Base-by-base conservation (phyloP, 2,329 filamentous ascomycete genomes). In the Didymella lethalis region DNA sequence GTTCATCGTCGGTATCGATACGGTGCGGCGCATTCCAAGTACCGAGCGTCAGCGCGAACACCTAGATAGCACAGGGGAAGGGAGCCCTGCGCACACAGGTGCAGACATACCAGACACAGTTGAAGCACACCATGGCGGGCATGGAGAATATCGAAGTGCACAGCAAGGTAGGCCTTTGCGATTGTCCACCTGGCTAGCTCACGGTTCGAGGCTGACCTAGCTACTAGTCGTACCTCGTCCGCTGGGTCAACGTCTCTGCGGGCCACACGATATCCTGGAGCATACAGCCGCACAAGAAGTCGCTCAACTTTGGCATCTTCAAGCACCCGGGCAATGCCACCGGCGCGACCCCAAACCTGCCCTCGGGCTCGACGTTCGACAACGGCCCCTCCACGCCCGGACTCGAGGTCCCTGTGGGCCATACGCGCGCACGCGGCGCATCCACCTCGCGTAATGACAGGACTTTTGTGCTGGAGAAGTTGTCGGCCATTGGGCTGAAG, bases 131-230 rank as follows among this genome's bases (percentile, higher is more conserved):
- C 18, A 47, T 97, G 93, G 93, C 92, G 60, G 92, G 91, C 75
- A 96, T 98, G 83, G 95, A 99, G 82, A 92, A 96, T 81, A 85
- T 99, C 68, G 92, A 98, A 79, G 92, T 99, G 68, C 94, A 97
- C 80, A 97, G 93, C 87, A 97, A 96, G 88, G 94, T 95, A 85
- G 12, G 50, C 47, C 32, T 68, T 83, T 53, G 23, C 38, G 16
- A 41, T 25, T 41, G 18, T 8, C 11, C 38, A 41, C 18, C 38
- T 32, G 48, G 23, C 40, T 47, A 46, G 34, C 41, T 45, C 14
- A 34, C 45, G 16, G 23, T 23, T 41, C 38, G 26, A 40, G 41
- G 29, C 51, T 57, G 38, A 53, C 20, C 53, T 61, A 54, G 58
- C 44, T 43, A 52, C 53, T 65, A 98, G 95, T 97, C 93, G 64